Evolutionary conservation across 2,329 filamentous ascomycete species (phyloP).

Genomic region (Phaeosphaeria sp.): DNA sequence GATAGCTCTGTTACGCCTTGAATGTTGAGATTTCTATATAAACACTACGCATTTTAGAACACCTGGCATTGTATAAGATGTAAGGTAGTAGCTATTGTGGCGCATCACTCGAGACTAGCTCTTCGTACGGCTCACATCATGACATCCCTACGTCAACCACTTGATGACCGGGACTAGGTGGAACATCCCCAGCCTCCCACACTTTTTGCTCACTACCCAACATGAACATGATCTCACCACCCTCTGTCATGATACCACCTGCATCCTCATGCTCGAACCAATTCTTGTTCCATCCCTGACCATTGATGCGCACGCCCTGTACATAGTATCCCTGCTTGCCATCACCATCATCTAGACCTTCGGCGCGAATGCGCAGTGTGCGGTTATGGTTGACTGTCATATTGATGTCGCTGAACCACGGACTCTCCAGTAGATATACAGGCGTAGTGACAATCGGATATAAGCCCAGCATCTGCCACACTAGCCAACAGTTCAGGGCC

Average conservation of each 20-base stretch:
- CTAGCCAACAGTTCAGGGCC: slow-evolving; percentile 58
- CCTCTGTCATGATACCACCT: slow-evolving; percentile 40
- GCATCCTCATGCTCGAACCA: slow-evolving; percentile 63
- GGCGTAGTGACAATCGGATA: slow-evolving; percentile 58
- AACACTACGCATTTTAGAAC: too few species aligned
- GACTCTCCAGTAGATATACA: slow-evolving; percentile 55
- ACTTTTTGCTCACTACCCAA: slow-evolving; percentile 34
- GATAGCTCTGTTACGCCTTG: too few species aligned
- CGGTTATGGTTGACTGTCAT: slow-evolving; percentile 44
- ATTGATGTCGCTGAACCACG: slow-evolving; percentile 53
- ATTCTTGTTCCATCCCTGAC: slow-evolving; percentile 58
- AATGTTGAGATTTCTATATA: too few species aligned
- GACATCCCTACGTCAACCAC: slow-evolving; percentile 28
- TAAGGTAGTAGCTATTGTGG: too few species aligned
- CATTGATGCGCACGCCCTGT: slow-evolving; percentile 62
- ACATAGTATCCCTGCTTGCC: slow-evolving; percentile 58
- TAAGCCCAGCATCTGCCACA: slow-evolving; percentile 59
- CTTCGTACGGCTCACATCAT: too few species aligned
- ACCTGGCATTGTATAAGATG: too few species aligned
- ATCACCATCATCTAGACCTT: slow-evolving; percentile 48
- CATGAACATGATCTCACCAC: slow-evolving; percentile 43
- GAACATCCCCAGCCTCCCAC: slow-evolving; percentile 42
- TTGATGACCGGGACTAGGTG: slow-evolving; percentile 42
- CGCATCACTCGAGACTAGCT: too few species aligned
- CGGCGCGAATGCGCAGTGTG: slow-evolving; percentile 56